Evolutionary conservation across 1,284 basidiomycete genomes (phyloP).

Genomic region (Boletellus sp.): DNA sequence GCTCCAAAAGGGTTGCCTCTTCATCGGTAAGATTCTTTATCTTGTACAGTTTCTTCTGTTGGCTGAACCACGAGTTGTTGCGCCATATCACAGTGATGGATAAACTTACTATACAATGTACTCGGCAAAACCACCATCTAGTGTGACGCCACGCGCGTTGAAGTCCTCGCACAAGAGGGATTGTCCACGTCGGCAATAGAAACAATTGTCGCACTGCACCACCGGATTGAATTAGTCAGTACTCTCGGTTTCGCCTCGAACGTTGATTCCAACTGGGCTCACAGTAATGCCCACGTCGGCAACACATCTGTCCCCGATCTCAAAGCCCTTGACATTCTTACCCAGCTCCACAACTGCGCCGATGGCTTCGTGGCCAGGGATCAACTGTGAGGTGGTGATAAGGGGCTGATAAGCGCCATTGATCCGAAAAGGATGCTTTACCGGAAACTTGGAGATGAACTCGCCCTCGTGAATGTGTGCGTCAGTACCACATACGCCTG

Average conservation of each 20-base stretch:
- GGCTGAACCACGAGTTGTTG: conserved; percentile 32
- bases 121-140: conserved; percentile 83
- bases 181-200: conserved; percentile 78
- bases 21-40: conserved; percentile 83
- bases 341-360: conserved; percentile 68
- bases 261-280: conserved; percentile 18
- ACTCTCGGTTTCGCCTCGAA: background rate
- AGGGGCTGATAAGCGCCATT: conserved; percentile 9
- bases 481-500: conserved; percentile 75
- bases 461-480: conserved; percentile 76
- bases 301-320: conserved; percentile 75
- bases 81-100: background rate
- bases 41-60: conserved; percentile 74
- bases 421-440: conserved; percentile 24
- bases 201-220: conserved; percentile 73
- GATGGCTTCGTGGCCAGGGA: conserved; percentile 81
- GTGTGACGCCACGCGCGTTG: conserved; percentile 69
- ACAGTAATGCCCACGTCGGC: conserved; percentile 67
- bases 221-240: conserved; percentile 2
- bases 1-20: conserved; percentile 85
- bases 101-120: conserved; percentile 71
- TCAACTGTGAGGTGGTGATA: conserved; percentile 46
- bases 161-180: conserved; percentile 78
- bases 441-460: conserved; percentile 75
- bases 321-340: conserved; percentile 66